These are phyloP conservation scores for Leishmania martiniquensis DNA, from an alignment of 208 protist genomes.

Conservation along the genomic window DNA sequence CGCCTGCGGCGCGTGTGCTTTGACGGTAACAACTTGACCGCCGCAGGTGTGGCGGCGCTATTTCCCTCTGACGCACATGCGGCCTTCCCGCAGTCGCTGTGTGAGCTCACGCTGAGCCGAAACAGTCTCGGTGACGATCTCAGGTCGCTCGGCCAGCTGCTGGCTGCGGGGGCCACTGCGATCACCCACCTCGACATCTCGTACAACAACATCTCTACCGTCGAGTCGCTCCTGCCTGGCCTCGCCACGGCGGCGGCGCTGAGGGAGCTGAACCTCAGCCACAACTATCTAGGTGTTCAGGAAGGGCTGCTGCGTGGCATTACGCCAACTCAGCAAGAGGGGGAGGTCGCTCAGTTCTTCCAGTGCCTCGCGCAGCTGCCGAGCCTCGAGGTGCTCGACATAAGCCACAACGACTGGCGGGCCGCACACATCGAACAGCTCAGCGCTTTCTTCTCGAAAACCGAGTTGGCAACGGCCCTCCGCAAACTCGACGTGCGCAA, in stretches of 20 bases:
- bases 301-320: conserved; percentile 14
- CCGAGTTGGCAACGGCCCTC: background rate
- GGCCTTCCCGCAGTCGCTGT: conserved; percentile 21
- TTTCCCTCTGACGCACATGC: conserved; percentile 27
- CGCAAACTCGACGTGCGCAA: conserved; percentile 33
- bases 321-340: conserved; percentile 16
- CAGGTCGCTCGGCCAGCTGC: conserved; percentile 38
- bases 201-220: conserved; percentile 63
- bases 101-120: conserved; percentile 69
- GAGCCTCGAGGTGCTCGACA: conserved; percentile 45
- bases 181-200: conserved; percentile 53
- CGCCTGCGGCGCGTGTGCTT: conserved; percentile 41
- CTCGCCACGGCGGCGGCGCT: conserved; percentile 39
- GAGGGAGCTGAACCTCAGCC: conserved; percentile 55
- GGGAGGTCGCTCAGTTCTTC: conserved; percentile 43
- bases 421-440: conserved; percentile 53
- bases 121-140: conserved; percentile 67
- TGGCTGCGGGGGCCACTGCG: conserved; percentile 35
- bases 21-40: conserved; percentile 70
- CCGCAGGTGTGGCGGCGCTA: conserved; percentile 47
- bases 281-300: conserved; percentile 80
- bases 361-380: conserved; percentile 38
- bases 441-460: conserved; percentile 20
- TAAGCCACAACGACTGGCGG: conserved; percentile 81
- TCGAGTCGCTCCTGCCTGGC: conserved; percentile 33